Evolutionary conservation across 2,329 filamentous ascomycete species (phyloP).

Genomic region (Hypoxylon rubiginosum): DNA sequence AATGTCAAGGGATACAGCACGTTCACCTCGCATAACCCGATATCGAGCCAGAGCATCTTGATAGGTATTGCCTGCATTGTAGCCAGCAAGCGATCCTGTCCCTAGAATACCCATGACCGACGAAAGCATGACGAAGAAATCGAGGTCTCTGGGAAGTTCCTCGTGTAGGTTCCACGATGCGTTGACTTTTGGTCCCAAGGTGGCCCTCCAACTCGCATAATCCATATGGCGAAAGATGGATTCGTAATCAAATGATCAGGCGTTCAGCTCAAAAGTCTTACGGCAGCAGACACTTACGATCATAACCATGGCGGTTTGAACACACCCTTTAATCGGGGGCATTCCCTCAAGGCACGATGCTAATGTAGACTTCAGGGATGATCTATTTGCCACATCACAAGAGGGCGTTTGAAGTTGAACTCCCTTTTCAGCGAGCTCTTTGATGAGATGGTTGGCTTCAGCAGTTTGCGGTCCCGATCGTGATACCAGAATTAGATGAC

Average conservation of each 20-base stretch:
- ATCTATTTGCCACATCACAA: constrained; percentile 19
- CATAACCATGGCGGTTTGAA: constrained; percentile 52
- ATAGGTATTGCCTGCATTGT: constrained; percentile 56
- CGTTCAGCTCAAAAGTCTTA: neutral
- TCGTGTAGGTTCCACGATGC: constrained; percentile 53
- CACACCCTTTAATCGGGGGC: constrained; percentile 51
- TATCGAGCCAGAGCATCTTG: constrained; percentile 53
- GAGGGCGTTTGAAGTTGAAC: constrained; percentile 18
- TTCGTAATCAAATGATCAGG: constrained; percentile 41
- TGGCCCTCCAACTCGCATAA: constrained; percentile 54
- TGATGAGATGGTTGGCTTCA: constrained; percentile 22
- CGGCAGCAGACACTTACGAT: constrained; percentile 31
- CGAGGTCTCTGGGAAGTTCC: constrained; percentile 50
- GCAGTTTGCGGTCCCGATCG: constrained; percentile 43
- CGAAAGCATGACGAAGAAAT: constrained; percentile 60
- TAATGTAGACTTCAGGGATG: neutral
- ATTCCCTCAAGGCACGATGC: constrained; percentile 22
- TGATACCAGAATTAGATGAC: constrained; percentile 54
- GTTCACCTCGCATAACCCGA: constrained; percentile 45
- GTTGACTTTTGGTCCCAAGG: constrained; percentile 56
- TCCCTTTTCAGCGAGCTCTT: neutral
- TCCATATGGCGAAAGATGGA: constrained; percentile 56
- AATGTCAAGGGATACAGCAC: constrained; percentile 51
- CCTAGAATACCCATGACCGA: constrained; percentile 54
- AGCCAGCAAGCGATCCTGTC: constrained; percentile 52